Conservation (phyloP, 768 basidiomycete genomes). For the Amanita molliuscula region DNA sequence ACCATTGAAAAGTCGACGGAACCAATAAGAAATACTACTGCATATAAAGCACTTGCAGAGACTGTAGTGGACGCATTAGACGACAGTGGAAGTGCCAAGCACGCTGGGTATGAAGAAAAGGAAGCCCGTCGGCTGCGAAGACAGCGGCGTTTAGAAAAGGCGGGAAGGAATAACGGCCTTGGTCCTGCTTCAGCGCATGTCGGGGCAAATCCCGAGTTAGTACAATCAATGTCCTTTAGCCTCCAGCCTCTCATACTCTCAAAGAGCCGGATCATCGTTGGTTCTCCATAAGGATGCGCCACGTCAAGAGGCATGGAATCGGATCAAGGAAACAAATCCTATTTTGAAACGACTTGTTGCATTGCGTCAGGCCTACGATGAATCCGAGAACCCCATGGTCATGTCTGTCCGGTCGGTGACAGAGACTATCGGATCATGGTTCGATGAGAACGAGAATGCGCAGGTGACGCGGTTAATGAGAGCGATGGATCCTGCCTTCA, state of each 20-base stretch:
- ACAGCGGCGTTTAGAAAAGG: conserved; percentile 74
- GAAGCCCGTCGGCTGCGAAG: conserved; percentile 78
- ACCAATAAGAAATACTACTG: conserved; percentile 92
- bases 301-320: conserved; percentile 72
- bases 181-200: conserved; percentile 35
- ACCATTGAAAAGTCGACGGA: conserved; percentile 87
- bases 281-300: conserved; percentile 79
- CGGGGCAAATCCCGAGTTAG: conserved; percentile 75
- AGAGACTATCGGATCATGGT: conserved; percentile 77
- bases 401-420: conserved; percentile 76
- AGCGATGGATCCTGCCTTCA: conserved; percentile 80
- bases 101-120: conserved; percentile 94
- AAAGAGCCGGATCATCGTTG: conserved; percentile 77
- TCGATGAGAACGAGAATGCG: conserved; percentile 98
- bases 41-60: conserved; percentile 87
- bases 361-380: conserved; percentile 68
- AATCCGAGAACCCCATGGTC: conserved; percentile 88
- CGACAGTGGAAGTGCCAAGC: conserved; percentile 86
- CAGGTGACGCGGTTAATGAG: conserved; percentile 85
- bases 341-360: conserved; percentile 48
- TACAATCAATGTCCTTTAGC: conserved; percentile 9
- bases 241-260: background rate
- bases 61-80: conserved; percentile 89
- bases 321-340: conserved; percentile 72
- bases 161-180: conserved; percentile 60